Evolutionary conservation across 1,284 basidiomycete species (phyloP), one percentile per base, ranked within the genome.

Genomic region (Leccinum fallax): DNA sequence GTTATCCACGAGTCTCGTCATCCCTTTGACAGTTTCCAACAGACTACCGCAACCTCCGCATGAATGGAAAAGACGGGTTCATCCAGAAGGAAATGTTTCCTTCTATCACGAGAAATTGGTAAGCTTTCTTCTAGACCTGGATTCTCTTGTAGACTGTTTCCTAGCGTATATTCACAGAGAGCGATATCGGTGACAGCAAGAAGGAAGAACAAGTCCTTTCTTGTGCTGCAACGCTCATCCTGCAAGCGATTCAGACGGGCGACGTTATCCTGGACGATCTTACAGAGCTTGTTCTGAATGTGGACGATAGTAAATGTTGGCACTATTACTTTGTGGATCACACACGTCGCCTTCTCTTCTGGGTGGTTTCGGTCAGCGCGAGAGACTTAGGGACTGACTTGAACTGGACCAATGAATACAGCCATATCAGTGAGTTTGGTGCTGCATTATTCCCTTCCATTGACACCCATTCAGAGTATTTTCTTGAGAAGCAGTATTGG

Each of bases 251-350:
- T 0, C 4, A n/a, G 32, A 60, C 49, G 3, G 8, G 13, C 1
- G 43, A 2, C 40, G 66, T 70, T 40, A 59, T 13, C 26, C 3
- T 71, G 16, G 69, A 70, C 3, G 48, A 60, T 2, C 28, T 57
- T 28, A 68, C 60, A 2, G 67, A 71, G 15, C 28, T 68, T 5
- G 67, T 69, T 3, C 5, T 69, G 3, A 69, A 69, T 16, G 28
- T 68, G 26, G 68, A 63, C 10, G 40, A 55, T 13, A 2, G 2
- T 40, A 34, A 1, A 7, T 1, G 2, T 36, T 69, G 61, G 32
- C 15, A 36, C 34, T 70, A 68, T 55, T 67, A 68, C 43, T 71
- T 68, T 32, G 69, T 66, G 13, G 66, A 69, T 21, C 67, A 67
- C 34, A 58, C n/a, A 4, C 4, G 57, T 15, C 65, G 55, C 30